Conservation (phyloP, 2,329 filamentous ascomycete genomes). For the Pestalotiopsis sp. region DNA sequence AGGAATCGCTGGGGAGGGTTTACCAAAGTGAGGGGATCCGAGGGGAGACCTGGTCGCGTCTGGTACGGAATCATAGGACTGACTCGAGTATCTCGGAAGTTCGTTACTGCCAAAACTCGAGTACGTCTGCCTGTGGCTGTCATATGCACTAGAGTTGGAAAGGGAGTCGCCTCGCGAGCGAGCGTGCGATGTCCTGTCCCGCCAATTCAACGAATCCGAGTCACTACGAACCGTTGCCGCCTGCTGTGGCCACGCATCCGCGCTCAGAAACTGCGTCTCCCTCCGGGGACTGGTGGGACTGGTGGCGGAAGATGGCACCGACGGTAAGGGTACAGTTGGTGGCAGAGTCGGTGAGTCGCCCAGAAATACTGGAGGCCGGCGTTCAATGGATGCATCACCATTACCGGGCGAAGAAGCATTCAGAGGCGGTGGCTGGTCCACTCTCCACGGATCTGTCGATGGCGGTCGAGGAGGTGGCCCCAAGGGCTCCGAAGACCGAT, state of each 20-base stretch:
- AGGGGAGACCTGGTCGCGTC: conserved; percentile 22
- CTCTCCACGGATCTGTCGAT: conserved; percentile 46
- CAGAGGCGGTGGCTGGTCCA: conserved; percentile 29
- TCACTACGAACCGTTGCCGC: not conserved
- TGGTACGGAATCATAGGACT: conserved; percentile 7
- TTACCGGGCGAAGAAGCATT: conserved; percentile 19
- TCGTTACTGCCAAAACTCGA: conserved; percentile 1
- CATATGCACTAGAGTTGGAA: not conserved
- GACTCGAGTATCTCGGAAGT: conserved; percentile 9
- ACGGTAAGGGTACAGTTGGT: not conserved
- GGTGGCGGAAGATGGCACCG: not conserved
- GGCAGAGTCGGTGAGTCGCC: conserved; percentile 34
- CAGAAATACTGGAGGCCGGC: conserved; percentile 20
- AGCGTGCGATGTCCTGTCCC: not conserved
- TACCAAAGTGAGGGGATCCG: conserved; percentile 20
- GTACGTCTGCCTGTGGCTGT: conserved; percentile 1
- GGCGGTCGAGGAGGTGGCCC: conserved; percentile 37
- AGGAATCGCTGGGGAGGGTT: conserved; percentile 22
- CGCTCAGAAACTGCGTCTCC: not conserved
- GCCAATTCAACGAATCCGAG: conserved; percentile 2
- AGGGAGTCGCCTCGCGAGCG: conserved; percentile 4
- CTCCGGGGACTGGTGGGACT: conserved; percentile 14
- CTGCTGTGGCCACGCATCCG: not conserved
- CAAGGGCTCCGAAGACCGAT: conserved; percentile 24
- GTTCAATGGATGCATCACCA: conserved; percentile 22